Base-by-base conservation (phyloP, 305 asterid species). In the Fraxinus latifolia region DNA sequence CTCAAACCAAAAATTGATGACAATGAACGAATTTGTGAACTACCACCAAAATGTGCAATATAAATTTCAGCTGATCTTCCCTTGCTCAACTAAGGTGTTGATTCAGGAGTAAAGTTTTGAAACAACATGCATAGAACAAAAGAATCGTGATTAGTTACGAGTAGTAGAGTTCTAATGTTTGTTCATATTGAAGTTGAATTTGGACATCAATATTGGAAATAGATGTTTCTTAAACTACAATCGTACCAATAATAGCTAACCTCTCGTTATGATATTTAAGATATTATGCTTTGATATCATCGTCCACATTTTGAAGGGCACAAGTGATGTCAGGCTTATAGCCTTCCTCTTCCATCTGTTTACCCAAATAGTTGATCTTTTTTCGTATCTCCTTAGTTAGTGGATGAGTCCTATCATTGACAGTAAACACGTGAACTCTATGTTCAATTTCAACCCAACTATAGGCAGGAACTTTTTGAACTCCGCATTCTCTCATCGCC, bases 181-280 rank as follows among this genome's bases (percentile, higher is more conserved):
- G 62, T 23, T 11, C 60, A 9, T 15, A 17, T 2, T 12, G 29
- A 14, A 17, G 25, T 34, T 12, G 7, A 60, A 34, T 17, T 33
- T 8, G 37, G 25, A n/a, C 74, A 78, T 15, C 5, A 17, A 25
- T 19, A 5, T 37, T 60, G 29, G 17, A n/a, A 44, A 58, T 2
- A 39, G 23, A 71, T 60, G 21, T 15, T 23, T 32, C 19, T 25
- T 34, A 60, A 8, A 8, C 15, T 2, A 8, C 25, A 29, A 55
- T 55, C 47, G 92, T 88, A 94, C 97, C 97, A 94, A 73, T 89
- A 94, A 93, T 91, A 2, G 98, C 94, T 85, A 91, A 81, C 82
- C 93, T 91, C 85, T 94, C 97, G 25, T 97, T 94, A 76, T 94
- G 97, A 88, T 93, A 92, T 34, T 89, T 92, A 2, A 94, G 92